phyloP scores from a whole-genome alignment of 2,329 filamentous ascomycete genomes.

The Amylocarpus encephaloides region DNA sequence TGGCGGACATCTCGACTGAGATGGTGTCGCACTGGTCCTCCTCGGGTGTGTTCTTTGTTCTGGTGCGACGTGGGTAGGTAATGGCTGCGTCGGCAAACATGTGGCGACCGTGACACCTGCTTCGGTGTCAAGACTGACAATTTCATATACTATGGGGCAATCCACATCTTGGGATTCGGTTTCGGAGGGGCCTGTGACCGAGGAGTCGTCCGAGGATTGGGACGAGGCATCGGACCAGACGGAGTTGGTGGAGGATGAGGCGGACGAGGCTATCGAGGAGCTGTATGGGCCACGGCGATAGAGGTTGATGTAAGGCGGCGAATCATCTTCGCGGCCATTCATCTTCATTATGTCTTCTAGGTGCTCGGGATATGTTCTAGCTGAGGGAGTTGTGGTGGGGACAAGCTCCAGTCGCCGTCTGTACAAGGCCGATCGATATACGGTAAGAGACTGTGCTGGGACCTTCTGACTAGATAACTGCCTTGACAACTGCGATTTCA shows the following conservation, averaged over 20 bases:
- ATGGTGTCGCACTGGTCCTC: conserved; percentile 47
- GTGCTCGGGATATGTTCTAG: conserved; percentile 31
- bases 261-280: conserved; percentile 65
- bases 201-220: conserved; percentile 64
- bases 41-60: conserved; percentile 61
- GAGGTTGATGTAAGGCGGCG: conserved; percentile 45
- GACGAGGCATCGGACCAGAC: conserved; percentile 70
- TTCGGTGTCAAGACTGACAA: conserved; percentile 28
- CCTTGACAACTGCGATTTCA: conserved; percentile 30
- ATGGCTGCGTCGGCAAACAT: conserved; percentile 30
- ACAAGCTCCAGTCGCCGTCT: conserved; percentile 50
- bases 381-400: conserved; percentile 12
- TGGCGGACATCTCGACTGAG: conserved; percentile 60
- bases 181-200: conserved; percentile 49
- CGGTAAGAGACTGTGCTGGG: conserved; percentile 35
- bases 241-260: conserved; percentile 70
- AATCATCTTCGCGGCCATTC: conserved; percentile 47
- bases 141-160: conserved; percentile 33
- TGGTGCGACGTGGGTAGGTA: conserved; percentile 43
- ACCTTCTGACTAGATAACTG: conserved; percentile 38
- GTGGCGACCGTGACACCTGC: conserved; percentile 26
- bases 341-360: conserved; percentile 44
- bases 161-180: conserved; percentile 43
- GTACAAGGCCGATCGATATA: conserved; percentile 45
- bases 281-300: conserved; percentile 56